These are phyloP conservation scores for Penicillium cinerascens DNA, from an alignment of 495 filamentous ascomycete genomes.

Conservation along the genomic window DNA sequence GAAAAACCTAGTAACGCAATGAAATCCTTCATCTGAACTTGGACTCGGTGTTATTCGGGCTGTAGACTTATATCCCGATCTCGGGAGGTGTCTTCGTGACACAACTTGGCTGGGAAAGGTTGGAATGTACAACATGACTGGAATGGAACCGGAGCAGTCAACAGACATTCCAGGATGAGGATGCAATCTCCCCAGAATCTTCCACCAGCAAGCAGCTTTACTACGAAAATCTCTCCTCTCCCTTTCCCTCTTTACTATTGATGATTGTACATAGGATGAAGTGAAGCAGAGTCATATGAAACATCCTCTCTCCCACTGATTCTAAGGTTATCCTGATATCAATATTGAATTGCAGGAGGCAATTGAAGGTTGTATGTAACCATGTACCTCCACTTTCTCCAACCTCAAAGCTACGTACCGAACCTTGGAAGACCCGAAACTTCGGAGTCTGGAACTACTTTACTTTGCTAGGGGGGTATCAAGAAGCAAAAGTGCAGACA, in stretches of 20 bases:
- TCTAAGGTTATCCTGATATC: too few relatives aligned
- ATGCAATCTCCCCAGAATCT: too few relatives aligned
- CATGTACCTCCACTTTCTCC: background rate
- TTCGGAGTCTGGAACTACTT: background rate
- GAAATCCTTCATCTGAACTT: slow-evolving; percentile 11
- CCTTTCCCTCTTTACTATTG: too few relatives aligned
- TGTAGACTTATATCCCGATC: background rate
- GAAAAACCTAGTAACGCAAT: slow-evolving; percentile 31
- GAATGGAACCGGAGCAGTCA: too few relatives aligned
- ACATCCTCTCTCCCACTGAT: too few relatives aligned
- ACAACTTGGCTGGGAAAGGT: background rate
- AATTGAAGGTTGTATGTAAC: background rate
- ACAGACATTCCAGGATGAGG: too few relatives aligned
- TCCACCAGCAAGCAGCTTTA: too few relatives aligned
- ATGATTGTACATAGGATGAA: too few relatives aligned
- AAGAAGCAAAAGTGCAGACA: background rate
- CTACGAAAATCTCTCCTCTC: too few relatives aligned
- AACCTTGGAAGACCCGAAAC: background rate
- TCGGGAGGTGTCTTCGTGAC: background rate
- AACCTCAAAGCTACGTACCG: background rate
- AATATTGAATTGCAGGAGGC: background rate
- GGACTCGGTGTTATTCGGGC: background rate
- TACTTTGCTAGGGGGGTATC: background rate
- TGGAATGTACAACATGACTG: too few relatives aligned
- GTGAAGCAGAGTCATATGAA: too few relatives aligned